Evolutionary conservation across 805 yeast genomes (phyloP), one percentile per base, ranked within the genome.

Genomic region (Candida ovalis): DNA sequence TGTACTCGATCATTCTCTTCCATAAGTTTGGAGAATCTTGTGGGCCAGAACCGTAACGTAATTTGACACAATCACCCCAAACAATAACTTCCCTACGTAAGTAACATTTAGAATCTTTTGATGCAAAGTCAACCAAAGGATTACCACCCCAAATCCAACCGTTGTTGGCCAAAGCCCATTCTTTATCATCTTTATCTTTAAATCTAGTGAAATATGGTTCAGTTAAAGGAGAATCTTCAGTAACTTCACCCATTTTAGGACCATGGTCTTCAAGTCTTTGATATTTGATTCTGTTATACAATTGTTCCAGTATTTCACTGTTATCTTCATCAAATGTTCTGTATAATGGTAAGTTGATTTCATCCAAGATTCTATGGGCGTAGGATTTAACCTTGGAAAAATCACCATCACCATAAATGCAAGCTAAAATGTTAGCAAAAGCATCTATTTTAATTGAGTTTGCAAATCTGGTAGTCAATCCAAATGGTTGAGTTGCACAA

Each of bases 81-180:
- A 92, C 88, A 56, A 92, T 90, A 12, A 92, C 96, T 66, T 92
- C 97, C 62, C 99, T 79, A 45, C 96, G 76, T 43, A 92, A 68
- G 62, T 94, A 92, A 3, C 95, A 91, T 60, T 80, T 85, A 4
- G 96, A 81, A 46, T 82, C 58, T 25, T 75, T 66, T 0, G 96
- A 86, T 0, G 98, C 99, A 76, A 92, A 92, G 68, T 92, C 98
- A 2, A 88, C 85, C 48, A 91, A 68, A 1, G 98, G 97, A 56
- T 92, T 84, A 10, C 96, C 97, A 45, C 88, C 91, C 99, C 99
- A 92, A 48, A 94, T 89, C 97, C 98, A 92, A 42, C 99, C 99
- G 61, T 94, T 92, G 62, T 94, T 94, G 3, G 96, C 98, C 50
- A 92, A 71, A 8, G 87, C 84, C 70, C 82, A 84, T 1, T 75